A percentile compares a stretch with the other conserved stretches of the same genome.
These are phyloP conservation scores for Zoysia matrella DNA, from an alignment of 202 grass and related monocot species.

Conservation along the genomic window DNA sequence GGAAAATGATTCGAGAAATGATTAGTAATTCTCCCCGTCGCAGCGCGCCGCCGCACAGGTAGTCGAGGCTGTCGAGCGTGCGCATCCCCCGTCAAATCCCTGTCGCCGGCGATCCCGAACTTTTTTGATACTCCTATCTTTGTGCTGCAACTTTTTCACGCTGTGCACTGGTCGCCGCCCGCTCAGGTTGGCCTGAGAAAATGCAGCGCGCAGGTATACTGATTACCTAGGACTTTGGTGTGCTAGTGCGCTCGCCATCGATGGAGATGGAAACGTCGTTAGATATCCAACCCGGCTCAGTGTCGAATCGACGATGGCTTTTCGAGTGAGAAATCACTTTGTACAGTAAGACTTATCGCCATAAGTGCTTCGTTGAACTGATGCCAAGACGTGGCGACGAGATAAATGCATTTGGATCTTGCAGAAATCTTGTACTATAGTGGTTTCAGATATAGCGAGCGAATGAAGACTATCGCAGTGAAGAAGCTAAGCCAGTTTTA, in stretches of 20 bases:
- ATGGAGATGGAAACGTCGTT: slow-evolving; percentile 43
- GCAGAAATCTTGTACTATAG: neutral
- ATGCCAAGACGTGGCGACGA: neutral
- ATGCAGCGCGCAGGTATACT: neutral
- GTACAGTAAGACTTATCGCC: neutral
- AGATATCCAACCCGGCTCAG: neutral
- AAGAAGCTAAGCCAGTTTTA: too few relatives aligned
- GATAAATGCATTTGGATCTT: neutral
- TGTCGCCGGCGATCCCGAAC: too few relatives aligned
- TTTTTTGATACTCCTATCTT: too few relatives aligned
- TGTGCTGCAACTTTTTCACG: neutral
- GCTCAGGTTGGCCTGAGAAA: neutral
- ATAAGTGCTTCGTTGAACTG: slow-evolving; percentile 28
- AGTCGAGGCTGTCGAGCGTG: too few relatives aligned
- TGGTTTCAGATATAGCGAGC: neutral
- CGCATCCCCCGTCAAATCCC: too few relatives aligned
- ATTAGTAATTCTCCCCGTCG: slow-evolving; percentile 40
- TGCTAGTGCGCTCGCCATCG: slow-evolving; percentile 27
- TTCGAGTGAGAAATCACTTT: slow-evolving; percentile 38
- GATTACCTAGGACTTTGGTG: slow-evolving; percentile 16
- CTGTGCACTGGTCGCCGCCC: neutral
- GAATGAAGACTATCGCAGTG: neutral
- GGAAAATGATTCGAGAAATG: slow-evolving; percentile 50
- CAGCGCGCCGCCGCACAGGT: neutral
- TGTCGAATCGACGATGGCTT: slow-evolving; percentile 14